phyloP scores from a whole-genome alignment of 495 filamentous ascomycete species.

The Talaromyces adpressus region DNA sequence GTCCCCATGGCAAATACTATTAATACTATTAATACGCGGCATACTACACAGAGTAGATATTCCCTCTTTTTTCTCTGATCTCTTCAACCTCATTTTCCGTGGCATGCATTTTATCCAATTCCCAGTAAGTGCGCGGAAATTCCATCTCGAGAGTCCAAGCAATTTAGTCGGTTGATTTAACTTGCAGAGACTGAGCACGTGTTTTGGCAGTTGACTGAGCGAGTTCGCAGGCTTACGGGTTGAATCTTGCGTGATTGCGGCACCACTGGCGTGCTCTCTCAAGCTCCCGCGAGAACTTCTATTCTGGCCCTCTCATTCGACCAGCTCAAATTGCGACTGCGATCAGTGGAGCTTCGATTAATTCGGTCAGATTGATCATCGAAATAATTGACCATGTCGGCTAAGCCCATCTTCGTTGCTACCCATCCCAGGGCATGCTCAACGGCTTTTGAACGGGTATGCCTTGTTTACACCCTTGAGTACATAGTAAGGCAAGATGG shows the following conservation, averaged over 20 bases:
- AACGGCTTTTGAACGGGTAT: conserved; percentile 89
- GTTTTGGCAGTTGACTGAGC: neutral
- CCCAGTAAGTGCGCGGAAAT: neutral
- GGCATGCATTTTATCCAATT: neutral
- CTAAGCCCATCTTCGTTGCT: conserved; percentile 81
- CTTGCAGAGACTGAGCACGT: neutral
- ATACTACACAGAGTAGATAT: neutral
- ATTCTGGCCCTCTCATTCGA: neutral
- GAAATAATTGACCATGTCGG: conserved; percentile 46
- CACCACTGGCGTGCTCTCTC: neutral
- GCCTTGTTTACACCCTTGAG: conserved; percentile 14
- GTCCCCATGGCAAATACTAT: neutral
- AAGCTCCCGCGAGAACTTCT: neutral
- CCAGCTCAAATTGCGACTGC: neutral
- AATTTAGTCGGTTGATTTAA: neutral
- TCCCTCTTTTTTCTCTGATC: neutral
- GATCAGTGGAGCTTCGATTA: neutral
- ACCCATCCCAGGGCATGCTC: conserved; percentile 93
- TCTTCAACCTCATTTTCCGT: neutral
- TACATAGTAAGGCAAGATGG: neutral
- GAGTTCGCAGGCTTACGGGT: neutral
- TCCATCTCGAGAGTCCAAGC: neutral
- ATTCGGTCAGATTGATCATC: neutral
- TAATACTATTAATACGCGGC: neutral
- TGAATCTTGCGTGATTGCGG: conserved; percentile 3